A percentile compares a stretch with the other conserved stretches of the same genome.
phyloP scores from a whole-genome alignment of 176 grass and related monocot species.

The Triticum urartu region DNA sequence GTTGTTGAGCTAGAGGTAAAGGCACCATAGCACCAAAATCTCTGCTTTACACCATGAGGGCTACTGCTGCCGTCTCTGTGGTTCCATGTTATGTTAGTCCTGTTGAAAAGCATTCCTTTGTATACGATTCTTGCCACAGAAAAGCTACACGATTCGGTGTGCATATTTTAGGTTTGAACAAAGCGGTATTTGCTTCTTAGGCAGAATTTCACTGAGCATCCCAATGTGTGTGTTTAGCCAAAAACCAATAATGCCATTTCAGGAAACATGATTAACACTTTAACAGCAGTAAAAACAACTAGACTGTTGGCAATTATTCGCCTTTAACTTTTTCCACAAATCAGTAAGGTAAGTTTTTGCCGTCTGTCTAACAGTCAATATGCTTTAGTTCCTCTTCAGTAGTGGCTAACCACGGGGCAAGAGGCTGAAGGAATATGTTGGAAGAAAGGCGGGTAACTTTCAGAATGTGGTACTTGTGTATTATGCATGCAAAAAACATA shows the following conservation, averaged over 20 bases:
- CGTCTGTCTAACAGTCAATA: not conserved
- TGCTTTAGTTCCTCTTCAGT: not conserved
- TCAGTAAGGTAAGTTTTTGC: not conserved
- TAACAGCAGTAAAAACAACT: too few species aligned
- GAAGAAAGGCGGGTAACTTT: not conserved
- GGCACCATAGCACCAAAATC: not conserved
- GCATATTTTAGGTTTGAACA: too few species aligned
- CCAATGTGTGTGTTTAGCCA: not conserved
- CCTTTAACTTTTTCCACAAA: too few species aligned
- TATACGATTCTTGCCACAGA: not conserved
- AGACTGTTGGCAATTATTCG: too few species aligned
- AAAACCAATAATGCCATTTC: not conserved
- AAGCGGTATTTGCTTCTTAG: not conserved
- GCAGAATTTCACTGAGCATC: not conserved
- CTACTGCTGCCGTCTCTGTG: not conserved
- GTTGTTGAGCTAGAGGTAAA: slow-evolving; percentile 27
- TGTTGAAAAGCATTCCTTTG: not conserved
- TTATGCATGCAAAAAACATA: not conserved
- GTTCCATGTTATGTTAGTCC: not conserved
- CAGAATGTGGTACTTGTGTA: not conserved
- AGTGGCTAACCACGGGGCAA: slow-evolving; percentile 6
- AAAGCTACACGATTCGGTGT: too few species aligned
- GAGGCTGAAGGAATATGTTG: not conserved
- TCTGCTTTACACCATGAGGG: too few species aligned
- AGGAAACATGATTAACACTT: not conserved